Evolutionary conservation across 2,329 filamentous ascomycete genomes (phyloP), one percentile per base, ranked within the genome.

Genomic region (Colletotrichum cordylinicola): DNA sequence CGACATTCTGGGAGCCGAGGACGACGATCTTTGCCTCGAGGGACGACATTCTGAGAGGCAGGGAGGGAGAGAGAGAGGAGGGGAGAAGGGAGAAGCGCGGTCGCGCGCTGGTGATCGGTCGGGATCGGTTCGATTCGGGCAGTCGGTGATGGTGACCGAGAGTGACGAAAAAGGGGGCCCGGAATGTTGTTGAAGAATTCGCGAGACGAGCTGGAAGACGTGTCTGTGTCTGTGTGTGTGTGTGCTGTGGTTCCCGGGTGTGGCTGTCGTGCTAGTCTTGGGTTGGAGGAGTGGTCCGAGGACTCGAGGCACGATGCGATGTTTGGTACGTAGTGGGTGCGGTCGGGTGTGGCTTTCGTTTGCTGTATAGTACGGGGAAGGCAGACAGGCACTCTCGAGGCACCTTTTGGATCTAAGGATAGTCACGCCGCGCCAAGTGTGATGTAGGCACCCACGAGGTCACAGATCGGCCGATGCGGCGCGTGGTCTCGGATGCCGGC

Each of bases 11-110:
- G 65, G 93, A 91, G 84, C 94, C 94, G 81, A 96, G 92, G 78
- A 96, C 93, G 79, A 96, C 93, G 74, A 96, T 94, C 85, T 96
- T 95, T 83, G 94, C 93, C 87, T 96, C 94, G 81, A 96, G 91
- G 55, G 93, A 93, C 80, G 91, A 90, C 84, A 86, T 86, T 39
- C 27, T 73, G 39, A 43, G 35, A 77, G 15, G 56, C 15, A 21
- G 16, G 62, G 43, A 67, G 39, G 37, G 18, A 29, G 61, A 48
- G 31, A 16, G 16, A 5, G 52, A 33, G 24, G 33, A 27, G 37
- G 33, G 27, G 39, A 48, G 29, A 24, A 27, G 48, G 24, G 43
- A 35, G 55, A 35, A 33, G 69, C 55, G 72, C 67, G 27, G 37
- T 52, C 56, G 71, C 71, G 43, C 71, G 52, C 48, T 58, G 67